Conservation (phyloP, 768 basidiomycete genomes). For the Psilocybe azurescens region DNA sequence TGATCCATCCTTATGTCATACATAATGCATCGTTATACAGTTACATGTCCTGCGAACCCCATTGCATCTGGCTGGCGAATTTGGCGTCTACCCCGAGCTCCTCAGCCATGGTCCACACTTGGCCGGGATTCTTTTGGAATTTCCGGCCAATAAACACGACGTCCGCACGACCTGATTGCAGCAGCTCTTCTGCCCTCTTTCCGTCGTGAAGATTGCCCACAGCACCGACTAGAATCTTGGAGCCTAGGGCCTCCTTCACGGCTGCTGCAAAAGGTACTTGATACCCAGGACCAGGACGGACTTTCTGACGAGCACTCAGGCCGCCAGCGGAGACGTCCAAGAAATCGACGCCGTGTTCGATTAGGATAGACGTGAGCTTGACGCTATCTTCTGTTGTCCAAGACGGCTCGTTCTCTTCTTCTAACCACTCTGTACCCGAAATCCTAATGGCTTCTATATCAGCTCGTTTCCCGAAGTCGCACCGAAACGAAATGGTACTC, state of each 20-base stretch:
- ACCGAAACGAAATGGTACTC: not conserved
- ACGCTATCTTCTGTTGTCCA: constrained; percentile 79
- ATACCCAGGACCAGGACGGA: constrained; percentile 42
- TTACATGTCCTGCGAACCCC: constrained; percentile 47
- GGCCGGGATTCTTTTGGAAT: constrained; percentile 66
- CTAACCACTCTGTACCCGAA: constrained; percentile 79
- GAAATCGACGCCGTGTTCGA: constrained; percentile 72
- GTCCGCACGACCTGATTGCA: constrained; percentile 65
- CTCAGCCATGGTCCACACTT: constrained; percentile 57
- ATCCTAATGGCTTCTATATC: constrained; percentile 40
- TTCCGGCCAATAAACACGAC: constrained; percentile 53
- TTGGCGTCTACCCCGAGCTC: constrained; percentile 55
- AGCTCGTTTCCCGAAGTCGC: too few relatives aligned
- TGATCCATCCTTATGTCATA: too few relatives aligned
- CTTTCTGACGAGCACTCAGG: constrained; percentile 46
- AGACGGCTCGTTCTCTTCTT: constrained; percentile 61
- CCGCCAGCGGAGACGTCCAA: constrained; percentile 77
- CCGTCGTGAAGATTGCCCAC: constrained; percentile 62
- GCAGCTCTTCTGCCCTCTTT: constrained; percentile 56
- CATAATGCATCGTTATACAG: too few relatives aligned
- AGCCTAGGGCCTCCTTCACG: constrained; percentile 48
- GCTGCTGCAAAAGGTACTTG: constrained; percentile 62
- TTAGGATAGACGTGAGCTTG: constrained; percentile 60
- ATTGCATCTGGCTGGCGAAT: constrained; percentile 60
- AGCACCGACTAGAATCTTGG: constrained; percentile 44